A percentile compares a stretch with the other conserved stretches of the same genome.
These are phyloP conservation scores for Lignosus rhinocerotis DNA, from an alignment of 1,284 basidiomycete species.

Conservation along the genomic window DNA sequence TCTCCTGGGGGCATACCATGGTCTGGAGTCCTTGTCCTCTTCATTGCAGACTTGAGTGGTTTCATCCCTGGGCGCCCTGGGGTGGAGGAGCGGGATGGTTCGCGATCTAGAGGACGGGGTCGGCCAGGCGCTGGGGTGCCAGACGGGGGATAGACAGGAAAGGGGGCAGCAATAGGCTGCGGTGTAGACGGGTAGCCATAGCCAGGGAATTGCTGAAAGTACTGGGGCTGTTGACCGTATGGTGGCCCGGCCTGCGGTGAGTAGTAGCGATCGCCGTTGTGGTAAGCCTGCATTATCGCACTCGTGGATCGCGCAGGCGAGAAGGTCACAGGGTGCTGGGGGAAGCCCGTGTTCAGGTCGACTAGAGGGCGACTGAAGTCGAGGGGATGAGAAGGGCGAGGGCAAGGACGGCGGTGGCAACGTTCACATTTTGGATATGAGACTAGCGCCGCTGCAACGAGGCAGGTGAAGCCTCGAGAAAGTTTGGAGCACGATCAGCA, in stretches of 20 bases:
- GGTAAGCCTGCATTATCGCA: constrained; percentile 29
- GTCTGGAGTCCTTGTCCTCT: constrained; percentile 38
- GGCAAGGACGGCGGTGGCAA: not conserved
- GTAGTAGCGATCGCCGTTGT: constrained; percentile 22
- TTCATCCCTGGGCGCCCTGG: constrained; percentile 18
- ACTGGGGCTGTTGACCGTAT: constrained; percentile 18
- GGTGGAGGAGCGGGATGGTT: constrained; percentile 23
- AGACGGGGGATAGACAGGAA: constrained; percentile 21
- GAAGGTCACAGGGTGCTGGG: constrained; percentile 5
- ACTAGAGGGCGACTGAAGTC: constrained; percentile 3
- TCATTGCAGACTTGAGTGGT: constrained; percentile 61
- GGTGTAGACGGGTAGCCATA: constrained; percentile 20
- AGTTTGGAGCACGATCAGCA: not conserved
- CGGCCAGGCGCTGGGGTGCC: constrained; percentile 19
- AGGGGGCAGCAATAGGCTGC: constrained; percentile 20
- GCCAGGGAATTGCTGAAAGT: constrained; percentile 23
- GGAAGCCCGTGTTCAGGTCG: not conserved
- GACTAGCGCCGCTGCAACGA: constrained; percentile 22
- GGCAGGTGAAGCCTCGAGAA: constrained; percentile 7
- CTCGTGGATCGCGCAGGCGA: not conserved
- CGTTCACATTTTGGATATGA: constrained; percentile 6
- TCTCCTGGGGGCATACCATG: constrained; percentile 9
- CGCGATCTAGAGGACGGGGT: constrained; percentile 22
- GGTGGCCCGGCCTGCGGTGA: constrained; percentile 17
- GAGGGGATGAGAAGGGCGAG: constrained; percentile 2